Evolutionary conservation across 192 early-diverging fungal species (phyloP), one percentile per base, ranked within the genome.

Genomic region (Allomyces javanicus): DNA sequence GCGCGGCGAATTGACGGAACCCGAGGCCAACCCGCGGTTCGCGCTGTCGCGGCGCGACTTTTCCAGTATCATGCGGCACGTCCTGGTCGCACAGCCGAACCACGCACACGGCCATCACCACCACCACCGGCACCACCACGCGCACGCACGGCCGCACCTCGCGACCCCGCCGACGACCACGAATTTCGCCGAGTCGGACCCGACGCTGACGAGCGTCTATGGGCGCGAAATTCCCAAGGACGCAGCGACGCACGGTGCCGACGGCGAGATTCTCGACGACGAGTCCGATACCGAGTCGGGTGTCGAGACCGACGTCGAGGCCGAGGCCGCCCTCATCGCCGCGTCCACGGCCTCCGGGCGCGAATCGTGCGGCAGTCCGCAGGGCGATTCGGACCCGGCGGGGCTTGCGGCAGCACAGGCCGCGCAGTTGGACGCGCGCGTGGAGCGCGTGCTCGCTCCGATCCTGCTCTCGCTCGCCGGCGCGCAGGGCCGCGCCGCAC

Each of bases 1-100:
- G 7, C 85, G 96, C 24, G 96, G 96, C 45, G 96, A 99, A 72
- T 76, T 99, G 45, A 92, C 96, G 0, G 83, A 86, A 24, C 68
- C 78, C n/a, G 74, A 74, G 14, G 76, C 81, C 22, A 74, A 79
- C 10, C 83, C 81, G 66, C 76, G 85, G 44, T 90, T 90, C 69
- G 82, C 84, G 23, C 80, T 85, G 68, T 58, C 50, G 21, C 12
- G 21, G 50, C 50, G 50, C 21, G 50, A 58, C 21, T 58, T 58
- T 58, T 14, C 50, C 21, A n/a, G 17, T 58, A n/a, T 58, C 17
- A 14, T 58, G 21, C 17, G 12, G 50, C 50, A 58, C 21, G 50
- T 58, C 17, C 50, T 58, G 33, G 33, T 40, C 50, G 50, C 17
- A n/a, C 50, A n/a, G 50, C 50, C 50, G 50, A 72, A 82, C 43